Evolutionary conservation across 2,329 filamentous ascomycete species (phyloP).

Genomic region (Atkinsonella texensis): DNA sequence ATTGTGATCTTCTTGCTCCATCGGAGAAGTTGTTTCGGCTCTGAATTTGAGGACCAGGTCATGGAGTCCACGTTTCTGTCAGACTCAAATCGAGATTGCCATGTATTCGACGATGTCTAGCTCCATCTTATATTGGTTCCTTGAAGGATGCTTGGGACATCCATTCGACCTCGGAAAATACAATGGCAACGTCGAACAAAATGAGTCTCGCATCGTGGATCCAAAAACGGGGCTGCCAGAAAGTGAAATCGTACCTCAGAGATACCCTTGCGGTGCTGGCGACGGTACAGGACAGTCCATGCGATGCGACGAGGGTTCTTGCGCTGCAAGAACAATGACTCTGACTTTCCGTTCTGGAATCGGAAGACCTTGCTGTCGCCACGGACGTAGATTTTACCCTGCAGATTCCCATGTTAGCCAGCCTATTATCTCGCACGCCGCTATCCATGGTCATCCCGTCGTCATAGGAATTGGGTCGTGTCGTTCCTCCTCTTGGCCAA

Average conservation of each 20-base stretch:
- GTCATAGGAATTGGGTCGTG: background rate
- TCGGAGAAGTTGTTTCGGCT: background rate
- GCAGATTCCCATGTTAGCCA: conserved; percentile 21
- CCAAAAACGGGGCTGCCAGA: too few species aligned
- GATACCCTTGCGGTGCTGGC: conserved; percentile 99
- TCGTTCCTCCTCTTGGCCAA: background rate
- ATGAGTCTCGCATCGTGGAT: background rate
- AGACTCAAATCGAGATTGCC: background rate
- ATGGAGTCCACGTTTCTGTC: background rate
- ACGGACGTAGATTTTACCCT: conserved; percentile 99
- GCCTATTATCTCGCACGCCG: background rate
- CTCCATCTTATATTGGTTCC: background rate
- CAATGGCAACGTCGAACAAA: background rate
- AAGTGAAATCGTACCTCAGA: conserved; percentile 70
- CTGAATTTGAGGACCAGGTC: background rate
- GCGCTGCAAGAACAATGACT: conserved; percentile 99
- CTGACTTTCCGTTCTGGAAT: conserved; percentile 99
- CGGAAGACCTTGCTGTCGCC: conserved; percentile 99
- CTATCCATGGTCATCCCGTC: background rate
- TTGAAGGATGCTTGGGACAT: too few species aligned
- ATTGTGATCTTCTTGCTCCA: background rate
- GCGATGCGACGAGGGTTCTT: conserved; percentile 99
- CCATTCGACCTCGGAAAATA: background rate
- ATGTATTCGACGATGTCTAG: background rate
- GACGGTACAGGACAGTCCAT: conserved; percentile 96